Base-by-base conservation (phyloP, 2,329 filamentous ascomycete species). In the Beauveria sp. region DNA sequence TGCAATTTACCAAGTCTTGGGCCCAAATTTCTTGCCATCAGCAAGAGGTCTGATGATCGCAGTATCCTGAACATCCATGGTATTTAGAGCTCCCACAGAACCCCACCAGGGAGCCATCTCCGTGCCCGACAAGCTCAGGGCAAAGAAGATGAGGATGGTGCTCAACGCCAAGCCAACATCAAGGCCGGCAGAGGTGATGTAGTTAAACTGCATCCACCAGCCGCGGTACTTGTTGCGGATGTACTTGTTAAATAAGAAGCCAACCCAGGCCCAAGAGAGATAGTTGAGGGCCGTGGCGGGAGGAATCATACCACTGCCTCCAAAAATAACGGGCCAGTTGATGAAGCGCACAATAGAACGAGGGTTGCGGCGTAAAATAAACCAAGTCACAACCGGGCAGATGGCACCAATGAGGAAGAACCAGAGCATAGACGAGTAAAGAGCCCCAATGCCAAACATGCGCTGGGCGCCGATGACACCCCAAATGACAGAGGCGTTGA, bases 171-270 rank as follows among this genome's bases (percentile, higher is more conserved):
- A 75, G n/a, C 81, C 83, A 40, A 79, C 77, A 55, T 84, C 81
- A 34, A 85, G 72, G 2, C 78, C 80, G 0, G 81, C 82, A 9
- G 81, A 83, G 0, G 81, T 75, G 56, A 84, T 75, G 62, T 84
- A 84, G 72, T 84, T 85, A 72, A 82, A 84, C 63, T 66, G 64
- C 65, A 67, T 77, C 81, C 80, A 83, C 80, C 80, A 83, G 18
- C 78, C 80, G 22, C 75, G 73, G 69, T 72, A 80, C 58, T 73
- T 72, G 62, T 75, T 70, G 51, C 76, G 76, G 62, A 83, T 77
- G 50, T 70, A 77, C 65, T 77, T 78, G 67, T 83, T 82, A 71
- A 83, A 83, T 55, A 82, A 58, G 53, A 77, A 75, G 4, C 81
- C 81, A 14, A 82, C 76, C 54, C 80, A 74, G 4, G 77, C 79